Conservation (phyloP, 1,139 yeast genomes). For the Scheffersomyces lignicola region DNA sequence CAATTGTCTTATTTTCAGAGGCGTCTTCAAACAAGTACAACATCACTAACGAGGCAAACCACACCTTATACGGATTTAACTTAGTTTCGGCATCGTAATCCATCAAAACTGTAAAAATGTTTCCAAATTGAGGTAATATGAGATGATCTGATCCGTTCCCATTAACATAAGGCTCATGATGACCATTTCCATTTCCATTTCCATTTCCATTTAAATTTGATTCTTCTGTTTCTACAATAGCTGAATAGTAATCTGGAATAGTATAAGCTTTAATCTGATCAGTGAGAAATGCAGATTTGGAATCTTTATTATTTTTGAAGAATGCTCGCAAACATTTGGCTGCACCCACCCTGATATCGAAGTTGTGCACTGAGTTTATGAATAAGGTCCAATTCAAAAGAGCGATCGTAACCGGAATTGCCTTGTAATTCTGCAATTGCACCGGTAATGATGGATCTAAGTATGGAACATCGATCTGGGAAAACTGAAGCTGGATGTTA, state of each 20-base stretch:
- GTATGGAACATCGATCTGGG: constrained; percentile 87
- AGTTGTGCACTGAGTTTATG: constrained; percentile 79
- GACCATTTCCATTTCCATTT: constrained; percentile 3
- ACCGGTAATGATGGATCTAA: constrained; percentile 77
- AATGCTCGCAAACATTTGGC: constrained; percentile 66
- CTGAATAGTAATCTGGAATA: constrained; percentile 20
- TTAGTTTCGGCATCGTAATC: constrained; percentile 77
- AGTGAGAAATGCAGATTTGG: constrained; percentile 59
- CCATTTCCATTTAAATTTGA: constrained; percentile 8
- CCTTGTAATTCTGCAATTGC: constrained; percentile 34
- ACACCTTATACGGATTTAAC: constrained; percentile 80
- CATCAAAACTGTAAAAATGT: constrained; percentile 66
- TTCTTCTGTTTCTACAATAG: constrained; percentile 8
- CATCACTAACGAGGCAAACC: constrained; percentile 79
- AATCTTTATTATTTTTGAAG: constrained; percentile 62
- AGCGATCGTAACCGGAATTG: constrained; percentile 70
- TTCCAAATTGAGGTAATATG: constrained; percentile 30
- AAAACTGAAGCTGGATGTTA: constrained; percentile 64
- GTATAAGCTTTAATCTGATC: constrained; percentile 60
- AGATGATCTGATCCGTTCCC: constrained; percentile 3
- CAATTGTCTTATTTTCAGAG: constrained; percentile 50
- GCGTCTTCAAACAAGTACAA: constrained; percentile 60
- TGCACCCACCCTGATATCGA: constrained; percentile 78
- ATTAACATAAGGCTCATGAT: constrained; percentile 5
- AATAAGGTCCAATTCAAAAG: constrained; percentile 78